Conservation (phyloP, 2,329 filamentous ascomycete genomes). For the Colletotrichum australisinense region DNA sequence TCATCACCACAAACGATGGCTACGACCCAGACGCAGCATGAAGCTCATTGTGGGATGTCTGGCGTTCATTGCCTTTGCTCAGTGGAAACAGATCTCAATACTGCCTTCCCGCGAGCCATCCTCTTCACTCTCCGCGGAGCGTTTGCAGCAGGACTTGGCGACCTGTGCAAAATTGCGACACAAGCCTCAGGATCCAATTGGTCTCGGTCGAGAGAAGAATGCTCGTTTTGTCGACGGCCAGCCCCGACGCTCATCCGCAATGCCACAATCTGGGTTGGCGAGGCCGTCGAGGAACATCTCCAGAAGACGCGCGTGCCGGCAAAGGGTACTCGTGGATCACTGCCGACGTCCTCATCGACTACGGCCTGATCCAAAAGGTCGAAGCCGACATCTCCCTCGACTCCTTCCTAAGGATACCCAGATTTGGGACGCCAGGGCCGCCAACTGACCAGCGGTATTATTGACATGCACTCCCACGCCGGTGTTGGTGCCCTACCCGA, state of each 20-base stretch:
- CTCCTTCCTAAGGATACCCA: slow-evolving; percentile 59
- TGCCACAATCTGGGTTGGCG: slow-evolving; percentile 74
- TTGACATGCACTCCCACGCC: slow-evolving; percentile 79
- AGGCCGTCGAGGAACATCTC: slow-evolving; percentile 62
- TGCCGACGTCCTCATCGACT: slow-evolving; percentile 70
- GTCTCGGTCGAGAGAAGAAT: slow-evolving; percentile 67
- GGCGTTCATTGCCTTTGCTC: slow-evolving; percentile 61
- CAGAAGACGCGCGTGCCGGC: slow-evolving; percentile 66
- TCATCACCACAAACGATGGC: slow-evolving; percentile 8
- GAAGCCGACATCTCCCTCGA: slow-evolving; percentile 53
- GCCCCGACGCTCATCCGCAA: slow-evolving; percentile 73
- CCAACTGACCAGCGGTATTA: slow-evolving; percentile 73
- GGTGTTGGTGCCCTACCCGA: slow-evolving; percentile 69
- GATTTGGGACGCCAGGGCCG: slow-evolving; percentile 69
- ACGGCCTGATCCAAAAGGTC: slow-evolving; percentile 70
- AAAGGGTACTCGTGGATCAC: slow-evolving; percentile 70
- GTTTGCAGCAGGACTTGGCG: slow-evolving; percentile 64
- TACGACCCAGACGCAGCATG: slow-evolving; percentile 30
- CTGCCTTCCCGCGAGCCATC: slow-evolving; percentile 34
- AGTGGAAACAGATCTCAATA: slow-evolving; percentile 55
- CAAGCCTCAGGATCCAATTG: slow-evolving; percentile 66
- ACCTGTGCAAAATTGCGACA: slow-evolving; percentile 66
- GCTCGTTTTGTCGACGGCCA: slow-evolving; percentile 70
- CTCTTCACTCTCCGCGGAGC: slow-evolving; percentile 59
- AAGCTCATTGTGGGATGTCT: slow-evolving; percentile 56